Evolutionary conservation across 225 moss, liverwort and hornwort genomes (phyloP), one percentile per base, ranked within the genome.

Genomic region (Pleurozium schreberi): DNA sequence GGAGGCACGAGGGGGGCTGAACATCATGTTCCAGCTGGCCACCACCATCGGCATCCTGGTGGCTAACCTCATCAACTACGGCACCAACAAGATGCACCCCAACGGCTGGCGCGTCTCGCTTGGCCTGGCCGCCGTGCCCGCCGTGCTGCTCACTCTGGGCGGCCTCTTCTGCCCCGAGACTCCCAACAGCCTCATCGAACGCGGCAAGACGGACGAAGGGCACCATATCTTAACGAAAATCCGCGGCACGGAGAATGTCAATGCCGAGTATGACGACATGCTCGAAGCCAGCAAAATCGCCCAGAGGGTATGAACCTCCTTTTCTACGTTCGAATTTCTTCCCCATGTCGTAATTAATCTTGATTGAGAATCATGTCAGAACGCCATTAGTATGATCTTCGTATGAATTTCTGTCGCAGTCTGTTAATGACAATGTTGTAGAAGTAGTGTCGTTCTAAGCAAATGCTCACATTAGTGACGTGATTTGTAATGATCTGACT

Each of bases 1-100:
- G 14, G 45, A 47, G 82, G 11, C 62, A 61, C 87, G 93, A 3
- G 91, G 93, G 8, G 91, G 84, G 8, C 69, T 94, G 30, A 94
- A 94, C 77, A 94, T 94, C 60, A 90, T 94, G 91, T 94, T 93
- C 30, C 94, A 94, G 76, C 61, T 94, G 6, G 94, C 94, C 8
- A 91, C 93, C 43, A 94, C 91, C 5, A 70, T 93, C 20, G 94
- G 93, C 4, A 94, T 94, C 47, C 84, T 94, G 4, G 81, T 64
- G 6, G 94, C 94, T 2, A 89, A 88, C 34, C 40, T 91, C 6
- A 84, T 94, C 71, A 94, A 94, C 84, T 93, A 91, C 16, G 93
- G 86, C 15, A 94, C 91, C 3, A 55, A 91, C 43, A 78, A 89
- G 20, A 66, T 93, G 85, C 75, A 87, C 21, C 69, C 88, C 4